Conservation (phyloP, 108 stramenopile genomes). For the Schizochytrium sp. region DNA sequence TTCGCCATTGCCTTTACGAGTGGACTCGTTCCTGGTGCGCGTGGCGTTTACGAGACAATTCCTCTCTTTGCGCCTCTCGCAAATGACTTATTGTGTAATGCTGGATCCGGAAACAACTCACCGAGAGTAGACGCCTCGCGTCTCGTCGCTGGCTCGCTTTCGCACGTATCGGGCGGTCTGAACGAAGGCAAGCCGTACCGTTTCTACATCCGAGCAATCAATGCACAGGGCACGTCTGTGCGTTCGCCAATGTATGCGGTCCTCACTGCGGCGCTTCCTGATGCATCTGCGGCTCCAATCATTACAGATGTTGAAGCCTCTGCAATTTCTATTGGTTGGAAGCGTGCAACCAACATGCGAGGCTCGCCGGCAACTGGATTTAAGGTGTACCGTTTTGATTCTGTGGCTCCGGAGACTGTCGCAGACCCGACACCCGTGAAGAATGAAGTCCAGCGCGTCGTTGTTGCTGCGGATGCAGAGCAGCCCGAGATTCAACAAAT, state of each 20-base stretch:
- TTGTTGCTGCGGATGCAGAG: conserved; percentile 27
- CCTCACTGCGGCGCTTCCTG: conserved; percentile 44
- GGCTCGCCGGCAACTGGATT: conserved; percentile 65
- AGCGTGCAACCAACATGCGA: conserved; percentile 37
- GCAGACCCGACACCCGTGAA: conserved; percentile 57
- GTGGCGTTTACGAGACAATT: not conserved
- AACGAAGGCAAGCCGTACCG: conserved; percentile 59
- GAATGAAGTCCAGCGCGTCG: conserved; percentile 59
- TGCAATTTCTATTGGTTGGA: conserved; percentile 52
- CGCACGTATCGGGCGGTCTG: conserved; percentile 30
- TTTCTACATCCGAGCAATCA: conserved; percentile 64
- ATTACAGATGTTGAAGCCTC: conserved; percentile 50
- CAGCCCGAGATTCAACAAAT: conserved; percentile 31
- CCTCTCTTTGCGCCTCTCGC: not conserved
- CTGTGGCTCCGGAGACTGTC: conserved; percentile 50
- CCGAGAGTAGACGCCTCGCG: not conserved
- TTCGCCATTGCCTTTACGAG: not conserved
- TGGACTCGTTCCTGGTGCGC: not conserved
- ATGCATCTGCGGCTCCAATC: conserved; percentile 28
- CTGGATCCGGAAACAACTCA: not conserved
- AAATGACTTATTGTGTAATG: not conserved
- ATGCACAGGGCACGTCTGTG: conserved; percentile 52
- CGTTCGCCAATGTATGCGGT: conserved; percentile 55
- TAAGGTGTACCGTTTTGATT: conserved; percentile 57
- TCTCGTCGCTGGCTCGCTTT: not conserved